Base-by-base conservation (phyloP, 73 alveolate genomes). In the Paraurostyla sp. region DNA sequence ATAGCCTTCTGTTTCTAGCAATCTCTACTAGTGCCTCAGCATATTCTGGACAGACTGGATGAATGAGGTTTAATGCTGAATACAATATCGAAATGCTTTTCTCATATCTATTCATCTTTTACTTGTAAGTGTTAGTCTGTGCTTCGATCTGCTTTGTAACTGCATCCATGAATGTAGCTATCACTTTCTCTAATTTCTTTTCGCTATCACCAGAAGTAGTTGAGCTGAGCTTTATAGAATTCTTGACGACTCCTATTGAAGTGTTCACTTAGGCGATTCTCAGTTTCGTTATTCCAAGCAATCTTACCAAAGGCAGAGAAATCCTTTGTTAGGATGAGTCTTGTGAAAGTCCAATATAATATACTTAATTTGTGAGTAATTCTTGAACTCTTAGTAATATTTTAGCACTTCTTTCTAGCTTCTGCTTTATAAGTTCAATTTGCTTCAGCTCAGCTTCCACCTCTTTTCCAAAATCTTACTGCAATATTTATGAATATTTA, bases 71-170 rank as follows among this genome's bases (percentile, higher is more conserved):
- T 69, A 93, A 92, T 50, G 97, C 93, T 30, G 97, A 93, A 83
- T 93, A 86, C 62, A 96, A 81, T 43, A 96, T 86, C 0, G 97
- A 91, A 30, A 96, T 96, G 60, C 95, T 86, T 65, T 96, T 96
- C 89, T 96, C 99, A 60, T 96, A 96, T 62, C 97, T 78, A 76
- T 93, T 96, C 95, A 96, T 88, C 68, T 88, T 91, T 86, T 87
- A 93, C 80, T 91, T 91, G 35, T 69, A 83, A 11, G 92, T 60
- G 71, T 84, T 91, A 41, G 90, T 49, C 50, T 91, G 71, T 0
- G 96, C 91, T n/a, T 91, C 93, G 48, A 91, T 91, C 51, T 91
- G 88, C 36, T 91, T 68, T 0, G 96, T 57, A 1, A 91, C 90
- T 0, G 87, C 89, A 29, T 91, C 96, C 83, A 91, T 27, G 73